Evolutionary conservation across 495 filamentous ascomycete genomes (phyloP), one percentile per base, ranked within the genome.

Genomic region (Annulohypoxylon maeteangense): DNA sequence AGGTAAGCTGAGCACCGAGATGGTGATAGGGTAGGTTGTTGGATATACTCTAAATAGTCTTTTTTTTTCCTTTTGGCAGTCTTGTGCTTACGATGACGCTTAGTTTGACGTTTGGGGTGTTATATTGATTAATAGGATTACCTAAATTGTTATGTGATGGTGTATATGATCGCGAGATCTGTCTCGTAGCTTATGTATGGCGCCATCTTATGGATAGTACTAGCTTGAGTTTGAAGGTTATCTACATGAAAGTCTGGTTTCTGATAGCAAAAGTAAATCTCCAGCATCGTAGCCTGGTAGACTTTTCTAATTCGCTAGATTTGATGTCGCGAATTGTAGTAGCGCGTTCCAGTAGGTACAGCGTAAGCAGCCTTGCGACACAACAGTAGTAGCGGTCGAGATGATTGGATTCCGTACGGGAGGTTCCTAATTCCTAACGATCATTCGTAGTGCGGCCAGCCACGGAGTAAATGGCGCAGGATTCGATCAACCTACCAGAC

Each of bases 291-390:
- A 22, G 16, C 58, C 3, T 25, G 27, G 29, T 5, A 1, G 2
- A 16, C 16, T 7, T 2, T 5, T 42, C 50, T 7, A 38, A 29
- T 32, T 38, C 22, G 42, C 14, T 14, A 47, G 34, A 29, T 48
- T 45, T 20, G 16, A 42, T 36, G 25, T 16, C 29, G 18, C 31
- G 23, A 18, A 45, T 47, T 12, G 7, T 18, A 38, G 36, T 64
- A 20, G 22, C 22, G 12, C 10, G n/a, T n/a, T n/a, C n/a, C n/a
- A n/a, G n/a, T n/a, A n/a, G n/a, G n/a, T n/a, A 36, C 55, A 16
- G 32, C 45, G 66, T 68, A 68, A 57, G 67, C 60, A 69, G 67
- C 67, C 67, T 69, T 53, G 53, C 36, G 54, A 42, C 50, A 36
- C 7, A 57, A n/a, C 47, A 48, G 14, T 20, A 16, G 61, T n/a